A percentile compares a stretch with the other conserved stretches of the same genome.
These are phyloP conservation scores for Magnolia officinalis DNA, from an alignment of 164 flowering plant genomes.

Conservation along the genomic window DNA sequence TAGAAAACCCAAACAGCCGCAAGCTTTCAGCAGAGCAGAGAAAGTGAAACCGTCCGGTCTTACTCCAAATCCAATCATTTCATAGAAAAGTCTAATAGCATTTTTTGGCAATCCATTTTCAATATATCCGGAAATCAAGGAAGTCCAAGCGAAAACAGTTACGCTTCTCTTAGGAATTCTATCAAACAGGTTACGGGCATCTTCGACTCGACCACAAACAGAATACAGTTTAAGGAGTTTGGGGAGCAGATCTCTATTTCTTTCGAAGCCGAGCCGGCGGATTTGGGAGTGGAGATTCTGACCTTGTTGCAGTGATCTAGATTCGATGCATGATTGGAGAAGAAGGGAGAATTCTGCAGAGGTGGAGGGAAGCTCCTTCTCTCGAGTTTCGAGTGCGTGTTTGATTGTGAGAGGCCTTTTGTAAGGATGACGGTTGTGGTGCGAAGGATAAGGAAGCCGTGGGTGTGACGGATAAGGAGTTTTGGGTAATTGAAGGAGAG, in stretches of 20 bases:
- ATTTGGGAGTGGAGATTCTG: constrained; percentile 2
- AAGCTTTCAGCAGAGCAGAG: constrained; percentile 6
- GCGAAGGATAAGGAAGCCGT: neutral
- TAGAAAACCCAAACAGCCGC: neutral
- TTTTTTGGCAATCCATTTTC: constrained; percentile 31
- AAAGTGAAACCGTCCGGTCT: constrained; percentile 5
- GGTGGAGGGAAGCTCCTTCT: neutral
- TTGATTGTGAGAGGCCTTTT: neutral
- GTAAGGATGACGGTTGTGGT: neutral
- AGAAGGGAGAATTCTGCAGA: neutral
- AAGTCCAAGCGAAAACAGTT: constrained; percentile 74
- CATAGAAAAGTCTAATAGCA: constrained; percentile 21
- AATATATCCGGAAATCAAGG: constrained; percentile 62
- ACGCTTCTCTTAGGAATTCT: constrained; percentile 25
- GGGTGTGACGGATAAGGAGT: neutral
- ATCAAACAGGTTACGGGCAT: constrained; percentile 51
- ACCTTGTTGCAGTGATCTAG: neutral
- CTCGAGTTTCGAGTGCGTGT: neutral
- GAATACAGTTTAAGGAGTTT: neutral
- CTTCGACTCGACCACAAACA: constrained; percentile 6
- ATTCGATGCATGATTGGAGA: constrained; percentile 3
- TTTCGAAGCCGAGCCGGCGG: neutral
- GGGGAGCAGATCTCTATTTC: neutral
- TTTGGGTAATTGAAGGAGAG: neutral
- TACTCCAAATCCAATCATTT: constrained; percentile 4